Percentiles rank a stretch among this genome's conserved stretches.
Evolutionary conservation across 108 stramenopile genomes (phyloP).

Genomic region (Bacterosira constricta): DNA sequence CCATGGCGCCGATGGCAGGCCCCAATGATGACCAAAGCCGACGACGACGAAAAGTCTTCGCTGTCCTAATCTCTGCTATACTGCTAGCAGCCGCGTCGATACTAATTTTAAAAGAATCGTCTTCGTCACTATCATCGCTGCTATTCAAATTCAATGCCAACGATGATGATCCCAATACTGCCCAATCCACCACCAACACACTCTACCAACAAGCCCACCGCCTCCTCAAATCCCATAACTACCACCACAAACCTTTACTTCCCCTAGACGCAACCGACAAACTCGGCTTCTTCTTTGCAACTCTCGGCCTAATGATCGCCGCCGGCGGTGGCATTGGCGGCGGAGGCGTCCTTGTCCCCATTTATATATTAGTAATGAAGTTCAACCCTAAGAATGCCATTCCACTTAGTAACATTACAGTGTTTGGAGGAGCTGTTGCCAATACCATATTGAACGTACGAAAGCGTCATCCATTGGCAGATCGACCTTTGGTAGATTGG

Average conservation of each 20-base stretch:
- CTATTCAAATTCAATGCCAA: not conserved
- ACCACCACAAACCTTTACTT: conserved; percentile 35
- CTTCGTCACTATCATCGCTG: not conserved
- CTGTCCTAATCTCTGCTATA: no score
- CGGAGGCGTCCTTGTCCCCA: conserved; percentile 91
- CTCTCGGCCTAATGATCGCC: conserved; percentile 88
- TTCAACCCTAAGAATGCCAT: conserved; percentile 91
- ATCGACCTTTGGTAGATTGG: conserved; percentile 95
- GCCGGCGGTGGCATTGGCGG: conserved; percentile 95
- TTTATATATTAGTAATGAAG: conserved; percentile 89
- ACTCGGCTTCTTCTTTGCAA: conserved; percentile 74
- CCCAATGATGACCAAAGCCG: not conserved
- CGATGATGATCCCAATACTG: not conserved
- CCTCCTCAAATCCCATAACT: not conserved
- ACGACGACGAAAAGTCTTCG: no score
- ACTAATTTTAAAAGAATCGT: no score
- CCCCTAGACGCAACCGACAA: conserved; percentile 65
- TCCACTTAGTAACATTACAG: conserved; percentile 91
- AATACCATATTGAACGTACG: conserved; percentile 79
- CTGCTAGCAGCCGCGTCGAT: no score
- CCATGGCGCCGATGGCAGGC: not conserved
- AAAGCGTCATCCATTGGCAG: conserved; percentile 89
- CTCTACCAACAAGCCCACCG: no score
- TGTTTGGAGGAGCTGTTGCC: conserved; percentile 89
- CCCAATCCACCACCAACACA: no score